Conservation (phyloP, 495 filamentous ascomycete genomes). For the Aspergillus indologenus region DNA sequence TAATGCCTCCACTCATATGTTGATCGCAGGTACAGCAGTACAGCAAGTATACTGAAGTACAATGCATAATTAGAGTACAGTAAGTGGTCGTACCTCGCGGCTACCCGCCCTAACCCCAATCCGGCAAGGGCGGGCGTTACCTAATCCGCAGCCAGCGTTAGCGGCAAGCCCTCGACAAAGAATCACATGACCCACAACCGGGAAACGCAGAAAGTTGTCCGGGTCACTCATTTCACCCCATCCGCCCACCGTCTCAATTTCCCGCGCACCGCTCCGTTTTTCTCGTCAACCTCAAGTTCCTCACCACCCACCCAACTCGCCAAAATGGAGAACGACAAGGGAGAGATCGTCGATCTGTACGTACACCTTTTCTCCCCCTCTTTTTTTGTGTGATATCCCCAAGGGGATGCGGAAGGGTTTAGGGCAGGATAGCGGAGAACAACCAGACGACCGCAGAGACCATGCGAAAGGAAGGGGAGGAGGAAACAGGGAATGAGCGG, state of each 20-base stretch:
- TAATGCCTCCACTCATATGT: too few relatives aligned
- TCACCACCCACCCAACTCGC: conserved; percentile 44
- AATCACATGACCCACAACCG: conserved; percentile 52
- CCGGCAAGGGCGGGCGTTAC: conserved; percentile 23
- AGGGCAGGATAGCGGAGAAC: not conserved
- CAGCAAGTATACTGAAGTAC: too few relatives aligned
- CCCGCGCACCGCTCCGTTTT: conserved; percentile 26
- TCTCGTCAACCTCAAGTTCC: conserved; percentile 40
- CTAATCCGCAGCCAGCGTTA: not conserved
- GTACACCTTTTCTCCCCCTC: conserved; percentile 27
- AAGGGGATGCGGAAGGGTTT: conserved; percentile 1
- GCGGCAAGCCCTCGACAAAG: conserved; percentile 40
- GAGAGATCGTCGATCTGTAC: conserved; percentile 98
- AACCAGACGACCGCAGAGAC: not conserved
- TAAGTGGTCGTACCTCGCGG: not conserved
- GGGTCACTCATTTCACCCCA: conserved; percentile 18
- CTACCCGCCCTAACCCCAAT: conserved; percentile 9
- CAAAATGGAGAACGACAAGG: conserved; percentile 95
- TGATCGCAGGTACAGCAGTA: too few relatives aligned
- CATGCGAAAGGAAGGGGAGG: not conserved
- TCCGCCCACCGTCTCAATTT: conserved; percentile 19
- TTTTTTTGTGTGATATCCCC: conserved; percentile 11
- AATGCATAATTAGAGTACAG: too few relatives aligned
- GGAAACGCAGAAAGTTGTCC: conserved; percentile 25
- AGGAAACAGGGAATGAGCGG: not conserved